Conservation (phyloP, 2,329 filamentous ascomycete genomes). For the Cladophialophora yegresii region DNA sequence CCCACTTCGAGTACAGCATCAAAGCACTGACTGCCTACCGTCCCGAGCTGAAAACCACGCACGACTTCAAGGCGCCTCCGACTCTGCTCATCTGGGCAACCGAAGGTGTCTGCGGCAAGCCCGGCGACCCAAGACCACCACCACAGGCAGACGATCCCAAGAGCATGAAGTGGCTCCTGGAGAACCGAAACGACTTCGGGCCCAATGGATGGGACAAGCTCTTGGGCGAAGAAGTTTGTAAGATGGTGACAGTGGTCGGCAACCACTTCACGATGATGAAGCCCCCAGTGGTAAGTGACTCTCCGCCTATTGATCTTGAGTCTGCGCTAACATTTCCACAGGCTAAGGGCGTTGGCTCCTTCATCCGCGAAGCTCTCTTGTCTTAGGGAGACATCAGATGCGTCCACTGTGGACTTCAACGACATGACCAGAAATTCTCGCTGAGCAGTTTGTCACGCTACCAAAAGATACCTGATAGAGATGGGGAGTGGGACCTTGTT, state of each 20-base stretch:
- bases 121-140: slow-evolving; percentile 45
- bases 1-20: slow-evolving; percentile 56
- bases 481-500: slow-evolving; percentile 11
- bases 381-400: slow-evolving; percentile 9
- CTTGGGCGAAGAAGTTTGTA: slow-evolving; percentile 44
- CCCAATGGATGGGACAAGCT: slow-evolving; percentile 53
- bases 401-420: slow-evolving; percentile 6
- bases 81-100: slow-evolving; percentile 53
- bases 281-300: slow-evolving; percentile 38
- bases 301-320: not conserved
- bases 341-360: slow-evolving; percentile 37
- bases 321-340: slow-evolving; percentile 23
- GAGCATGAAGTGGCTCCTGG: slow-evolving; percentile 54
- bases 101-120: slow-evolving; percentile 51
- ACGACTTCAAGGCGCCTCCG: slow-evolving; percentile 44
- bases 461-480: slow-evolving; percentile 25
- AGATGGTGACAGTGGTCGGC: slow-evolving; percentile 40
- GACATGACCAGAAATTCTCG: slow-evolving; percentile 11
- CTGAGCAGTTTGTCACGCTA: slow-evolving; percentile 19
- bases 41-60: slow-evolving; percentile 35
- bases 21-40: slow-evolving; percentile 51
- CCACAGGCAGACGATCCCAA: slow-evolving; percentile 48
- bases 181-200: slow-evolving; percentile 52
- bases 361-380: slow-evolving; percentile 36
- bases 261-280: slow-evolving; percentile 49